phyloP scores from a whole-genome alignment of 2,329 filamentous ascomycete genomes.

The Macrophomina tecta region DNA sequence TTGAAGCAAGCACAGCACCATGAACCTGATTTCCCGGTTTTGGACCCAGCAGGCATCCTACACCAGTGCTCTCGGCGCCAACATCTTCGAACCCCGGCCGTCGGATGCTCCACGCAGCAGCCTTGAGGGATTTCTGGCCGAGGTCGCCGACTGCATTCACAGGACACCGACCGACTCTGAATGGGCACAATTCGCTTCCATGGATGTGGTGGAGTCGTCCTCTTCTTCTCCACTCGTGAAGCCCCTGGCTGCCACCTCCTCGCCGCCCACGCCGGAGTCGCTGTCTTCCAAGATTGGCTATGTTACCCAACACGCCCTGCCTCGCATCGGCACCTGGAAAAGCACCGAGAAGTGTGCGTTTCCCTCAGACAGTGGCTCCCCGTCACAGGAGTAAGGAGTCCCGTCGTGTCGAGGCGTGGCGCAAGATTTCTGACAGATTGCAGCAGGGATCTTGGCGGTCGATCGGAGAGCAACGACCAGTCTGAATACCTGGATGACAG shows the following conservation, averaged over 20 bases:
- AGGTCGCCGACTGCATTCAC: conserved; percentile 5
- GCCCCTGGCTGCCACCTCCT: conserved; percentile 12
- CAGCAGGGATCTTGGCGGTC: conserved; percentile 11
- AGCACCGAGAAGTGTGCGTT: neutral
- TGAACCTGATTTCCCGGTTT: conserved; percentile 15
- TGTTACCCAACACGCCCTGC: conserved; percentile 12
- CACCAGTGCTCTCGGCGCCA: conserved; percentile 1
- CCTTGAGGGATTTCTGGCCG: conserved; percentile 15
- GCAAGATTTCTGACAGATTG: conserved; percentile 4
- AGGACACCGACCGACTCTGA: neutral
- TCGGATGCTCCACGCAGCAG: conserved; percentile 14
- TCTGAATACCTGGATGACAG: conserved; percentile 6
- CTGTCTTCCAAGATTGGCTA: neutral
- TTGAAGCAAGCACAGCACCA: conserved; percentile 1
- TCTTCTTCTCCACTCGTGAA: conserved; percentile 19
- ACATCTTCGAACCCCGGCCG: conserved; percentile 20
- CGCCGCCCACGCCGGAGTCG: conserved; percentile 13
- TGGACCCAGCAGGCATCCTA: neutral
- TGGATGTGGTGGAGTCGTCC: conserved; percentile 1
- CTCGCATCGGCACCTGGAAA: conserved; percentile 4
- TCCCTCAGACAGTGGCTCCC: neutral
- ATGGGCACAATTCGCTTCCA: neutral
- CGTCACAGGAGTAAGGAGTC: conserved; percentile 14
- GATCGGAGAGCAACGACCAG: conserved; percentile 4
- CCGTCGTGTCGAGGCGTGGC: neutral